phyloP scores from a whole-genome alignment of 2,329 filamentous ascomycete genomes.

The Fusarium cyanostomum region DNA sequence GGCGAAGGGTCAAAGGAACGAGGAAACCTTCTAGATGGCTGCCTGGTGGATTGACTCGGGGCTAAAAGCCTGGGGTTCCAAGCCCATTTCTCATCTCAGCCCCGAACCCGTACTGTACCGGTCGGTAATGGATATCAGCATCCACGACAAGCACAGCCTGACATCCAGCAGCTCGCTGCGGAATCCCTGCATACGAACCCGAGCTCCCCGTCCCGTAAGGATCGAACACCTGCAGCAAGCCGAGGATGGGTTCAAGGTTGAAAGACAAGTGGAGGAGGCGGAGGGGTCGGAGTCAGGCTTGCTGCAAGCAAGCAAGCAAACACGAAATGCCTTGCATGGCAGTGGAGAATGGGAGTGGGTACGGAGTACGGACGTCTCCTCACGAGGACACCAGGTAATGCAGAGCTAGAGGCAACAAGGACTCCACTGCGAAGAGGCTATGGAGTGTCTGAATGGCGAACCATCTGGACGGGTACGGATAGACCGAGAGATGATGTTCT shows the following conservation, averaged over 20 bases:
- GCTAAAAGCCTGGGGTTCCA: neutral
- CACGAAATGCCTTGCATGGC: conserved; percentile 23
- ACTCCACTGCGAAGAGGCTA: conserved; percentile 19
- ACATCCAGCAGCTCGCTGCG: conserved; percentile 14
- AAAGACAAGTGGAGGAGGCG: conserved; percentile 3
- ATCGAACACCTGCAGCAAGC: conserved; percentile 19
- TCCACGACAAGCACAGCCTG: conserved; percentile 25
- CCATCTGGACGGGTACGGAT: conserved; percentile 4
- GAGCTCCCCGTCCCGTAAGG: conserved; percentile 13
- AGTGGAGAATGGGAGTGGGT: conserved; percentile 16
- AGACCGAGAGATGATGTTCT: conserved; percentile 28
- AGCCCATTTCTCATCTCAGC: neutral
- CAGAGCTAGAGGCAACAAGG: conserved; percentile 28
- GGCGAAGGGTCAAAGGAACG: neutral
- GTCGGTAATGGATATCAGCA: neutral
- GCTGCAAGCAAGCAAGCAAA: conserved; percentile 5
- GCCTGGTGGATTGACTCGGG: conserved; percentile 2
- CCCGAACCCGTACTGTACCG: too few relatives aligned
- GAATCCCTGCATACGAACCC: conserved; percentile 25
- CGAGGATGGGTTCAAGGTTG: conserved; percentile 10
- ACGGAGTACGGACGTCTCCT: conserved; percentile 6
- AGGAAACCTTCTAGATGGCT: conserved; percentile 4
- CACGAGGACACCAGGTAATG: conserved; percentile 21
- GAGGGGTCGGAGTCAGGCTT: neutral
- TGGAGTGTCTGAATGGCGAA: conserved; percentile 1